Evolutionary conservation across 176 grass and related monocot species (phyloP).

Genomic region (Aegilops speltoides): DNA sequence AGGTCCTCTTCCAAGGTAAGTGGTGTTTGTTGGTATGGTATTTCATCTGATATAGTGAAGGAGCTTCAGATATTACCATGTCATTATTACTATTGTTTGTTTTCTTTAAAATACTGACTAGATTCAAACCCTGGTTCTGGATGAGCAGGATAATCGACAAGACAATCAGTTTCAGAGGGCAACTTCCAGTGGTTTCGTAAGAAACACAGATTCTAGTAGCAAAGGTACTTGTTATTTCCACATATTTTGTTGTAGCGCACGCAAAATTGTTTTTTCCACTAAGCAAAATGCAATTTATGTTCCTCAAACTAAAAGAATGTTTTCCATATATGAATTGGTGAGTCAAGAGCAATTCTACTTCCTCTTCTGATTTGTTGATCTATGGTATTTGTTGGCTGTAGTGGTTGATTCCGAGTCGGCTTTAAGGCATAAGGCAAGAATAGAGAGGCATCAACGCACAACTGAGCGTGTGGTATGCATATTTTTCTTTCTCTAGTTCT

Average conservation of each 20-base stretch:
- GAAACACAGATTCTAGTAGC: conserved; percentile 41
- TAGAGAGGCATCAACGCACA: conserved; percentile 92
- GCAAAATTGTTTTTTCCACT: not conserved
- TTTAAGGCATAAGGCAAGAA: conserved; percentile 86
- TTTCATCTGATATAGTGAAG: not conserved
- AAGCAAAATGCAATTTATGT: conserved; percentile 2
- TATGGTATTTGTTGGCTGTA: conserved; percentile 35
- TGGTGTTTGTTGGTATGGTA: not conserved
- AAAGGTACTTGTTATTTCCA: conserved; percentile 48
- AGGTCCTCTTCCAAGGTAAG: conserved; percentile 62
- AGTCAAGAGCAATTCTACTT: not conserved
- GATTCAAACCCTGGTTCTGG: conserved; percentile 11
- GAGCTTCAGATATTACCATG: not conserved
- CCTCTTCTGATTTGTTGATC: not conserved
- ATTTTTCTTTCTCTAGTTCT: not conserved
- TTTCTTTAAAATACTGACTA: not conserved
- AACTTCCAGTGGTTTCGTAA: conserved; percentile 35
- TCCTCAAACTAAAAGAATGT: not conserved
- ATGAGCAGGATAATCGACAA: conserved; percentile 50
- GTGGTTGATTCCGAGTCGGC: conserved; percentile 63
- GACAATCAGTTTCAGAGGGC: conserved; percentile 66
- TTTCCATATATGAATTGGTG: not conserved
- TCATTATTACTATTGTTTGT: not conserved
- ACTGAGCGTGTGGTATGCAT: conserved; percentile 72
- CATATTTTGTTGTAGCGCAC: not conserved